Percentiles rank a stretch among this genome's conserved stretches.
Conservation (phyloP, 129 eudicot genomes). For the Chrysanthemum makinoi region DNA sequence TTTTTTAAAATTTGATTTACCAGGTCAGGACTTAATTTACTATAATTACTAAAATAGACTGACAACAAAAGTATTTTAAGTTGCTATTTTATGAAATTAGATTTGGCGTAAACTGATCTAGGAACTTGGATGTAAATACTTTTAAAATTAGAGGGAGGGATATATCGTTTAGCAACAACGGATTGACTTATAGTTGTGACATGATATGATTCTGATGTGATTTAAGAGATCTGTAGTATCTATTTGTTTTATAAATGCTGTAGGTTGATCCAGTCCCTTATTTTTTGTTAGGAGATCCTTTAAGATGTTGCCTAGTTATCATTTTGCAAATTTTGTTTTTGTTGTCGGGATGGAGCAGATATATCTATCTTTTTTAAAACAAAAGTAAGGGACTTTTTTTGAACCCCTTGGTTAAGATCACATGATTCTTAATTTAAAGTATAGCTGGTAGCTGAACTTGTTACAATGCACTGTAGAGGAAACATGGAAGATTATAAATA, state of each 20-base stretch:
- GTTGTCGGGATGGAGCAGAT: too few species aligned
- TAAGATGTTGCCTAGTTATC: slow-evolving; percentile 3
- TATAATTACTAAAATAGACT: too few species aligned
- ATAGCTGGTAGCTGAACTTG: neutral
- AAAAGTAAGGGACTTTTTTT: too few species aligned
- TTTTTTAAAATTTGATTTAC: too few species aligned
- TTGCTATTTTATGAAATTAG: too few species aligned
- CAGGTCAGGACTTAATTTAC: too few species aligned
- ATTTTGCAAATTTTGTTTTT: neutral
- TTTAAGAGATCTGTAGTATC: neutral
- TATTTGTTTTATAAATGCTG: slow-evolving; percentile 1
- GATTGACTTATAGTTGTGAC: neutral
- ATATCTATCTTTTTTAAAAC: too few species aligned
- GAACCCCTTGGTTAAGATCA: too few species aligned
- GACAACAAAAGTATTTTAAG: too few species aligned
- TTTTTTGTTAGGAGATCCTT: neutral
- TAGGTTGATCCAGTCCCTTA: neutral
- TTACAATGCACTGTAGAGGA: neutral
- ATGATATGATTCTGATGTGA: neutral
- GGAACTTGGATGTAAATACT: neutral
- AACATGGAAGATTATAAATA: neutral
- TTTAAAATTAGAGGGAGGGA: neutral
- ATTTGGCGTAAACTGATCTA: neutral
- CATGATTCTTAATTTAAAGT: neutral
- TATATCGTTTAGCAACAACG: neutral